phyloP scores from a whole-genome alignment of 129 eudicot species.

The Pseudognaphalium luteoalbum region DNA sequence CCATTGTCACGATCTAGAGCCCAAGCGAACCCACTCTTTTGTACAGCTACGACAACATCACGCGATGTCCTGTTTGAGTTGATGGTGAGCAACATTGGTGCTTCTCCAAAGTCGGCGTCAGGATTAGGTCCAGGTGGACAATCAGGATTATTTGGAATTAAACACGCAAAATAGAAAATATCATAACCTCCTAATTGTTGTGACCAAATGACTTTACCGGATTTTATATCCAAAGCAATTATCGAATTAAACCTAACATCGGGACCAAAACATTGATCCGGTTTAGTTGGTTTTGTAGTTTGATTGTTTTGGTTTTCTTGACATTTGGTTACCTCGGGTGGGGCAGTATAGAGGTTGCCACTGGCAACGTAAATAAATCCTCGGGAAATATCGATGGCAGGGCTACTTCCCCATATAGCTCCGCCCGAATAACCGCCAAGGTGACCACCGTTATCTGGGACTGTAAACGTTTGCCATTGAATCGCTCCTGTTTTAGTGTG shows the following conservation, averaged over 20 bases:
- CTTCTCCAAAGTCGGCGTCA: constrained; percentile 73
- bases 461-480: constrained; percentile 68
- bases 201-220: constrained; percentile 56
- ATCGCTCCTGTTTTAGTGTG: constrained; percentile 49
- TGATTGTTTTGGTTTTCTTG: constrained; percentile 57
- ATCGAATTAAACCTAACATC: constrained; percentile 61
- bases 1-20: constrained; percentile 57
- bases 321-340: constrained; percentile 55
- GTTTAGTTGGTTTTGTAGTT: constrained; percentile 44
- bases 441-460: constrained; percentile 62
- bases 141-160: constrained; percentile 51
- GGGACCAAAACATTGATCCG: constrained; percentile 51
- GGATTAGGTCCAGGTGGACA: constrained; percentile 66
- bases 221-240: constrained; percentile 43
- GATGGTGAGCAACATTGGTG: constrained; percentile 54
- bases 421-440: constrained; percentile 59
- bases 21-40: constrained; percentile 73
- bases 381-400: constrained; percentile 52
- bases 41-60: constrained; percentile 57
- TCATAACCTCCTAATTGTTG: constrained; percentile 58
- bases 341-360: constrained; percentile 65
- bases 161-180: constrained; percentile 52
- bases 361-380: constrained; percentile 51
- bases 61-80: constrained; percentile 25
- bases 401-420: constrained; percentile 87